Percentiles rank a stretch among this genome's conserved stretches.
phyloP scores from a whole-genome alignment of 192 early-diverging fungal genomes.

The Phycomyces nitens region DNA sequence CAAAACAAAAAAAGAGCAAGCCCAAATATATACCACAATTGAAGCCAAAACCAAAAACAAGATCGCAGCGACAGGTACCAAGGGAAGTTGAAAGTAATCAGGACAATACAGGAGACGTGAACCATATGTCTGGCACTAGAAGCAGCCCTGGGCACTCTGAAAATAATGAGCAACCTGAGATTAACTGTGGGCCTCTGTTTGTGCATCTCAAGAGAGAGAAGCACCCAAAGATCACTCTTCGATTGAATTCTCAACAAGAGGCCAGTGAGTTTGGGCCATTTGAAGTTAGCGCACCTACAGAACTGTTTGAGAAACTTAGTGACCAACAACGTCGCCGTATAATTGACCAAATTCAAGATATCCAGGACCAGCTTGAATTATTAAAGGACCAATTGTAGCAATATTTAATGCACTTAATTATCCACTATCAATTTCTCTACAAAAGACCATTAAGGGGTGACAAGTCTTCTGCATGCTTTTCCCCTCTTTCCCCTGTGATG shows the following conservation, averaged over 20 bases:
- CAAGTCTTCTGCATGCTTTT: background rate
- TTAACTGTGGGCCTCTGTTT: background rate
- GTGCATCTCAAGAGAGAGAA: background rate
- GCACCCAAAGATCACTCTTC: background rate
- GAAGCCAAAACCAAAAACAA: background rate
- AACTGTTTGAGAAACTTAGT: background rate
- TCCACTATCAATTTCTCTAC: too few species aligned
- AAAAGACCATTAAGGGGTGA: background rate
- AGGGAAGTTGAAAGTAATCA: background rate
- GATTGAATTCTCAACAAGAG: slow-evolving; percentile 2
- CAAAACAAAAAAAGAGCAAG: too few species aligned
- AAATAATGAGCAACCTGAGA: background rate
- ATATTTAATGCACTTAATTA: too few species aligned
- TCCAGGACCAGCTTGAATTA: slow-evolving; percentile 12
- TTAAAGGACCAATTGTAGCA: slow-evolving; percentile 1
- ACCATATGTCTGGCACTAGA: background rate
- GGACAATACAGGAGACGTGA: background rate
- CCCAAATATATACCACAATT: background rate
- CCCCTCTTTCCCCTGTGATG: background rate
- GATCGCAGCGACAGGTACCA: background rate
- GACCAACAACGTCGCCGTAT: slow-evolving; percentile 4
- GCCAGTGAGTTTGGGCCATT: background rate
- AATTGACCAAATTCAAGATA: slow-evolving; percentile 7
- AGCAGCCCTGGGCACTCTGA: background rate
- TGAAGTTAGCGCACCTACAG: background rate